Evolutionary conservation across 768 basidiomycete genomes (phyloP), one percentile per base, ranked within the genome.

Genomic region (Cystobasidium onofrii): DNA sequence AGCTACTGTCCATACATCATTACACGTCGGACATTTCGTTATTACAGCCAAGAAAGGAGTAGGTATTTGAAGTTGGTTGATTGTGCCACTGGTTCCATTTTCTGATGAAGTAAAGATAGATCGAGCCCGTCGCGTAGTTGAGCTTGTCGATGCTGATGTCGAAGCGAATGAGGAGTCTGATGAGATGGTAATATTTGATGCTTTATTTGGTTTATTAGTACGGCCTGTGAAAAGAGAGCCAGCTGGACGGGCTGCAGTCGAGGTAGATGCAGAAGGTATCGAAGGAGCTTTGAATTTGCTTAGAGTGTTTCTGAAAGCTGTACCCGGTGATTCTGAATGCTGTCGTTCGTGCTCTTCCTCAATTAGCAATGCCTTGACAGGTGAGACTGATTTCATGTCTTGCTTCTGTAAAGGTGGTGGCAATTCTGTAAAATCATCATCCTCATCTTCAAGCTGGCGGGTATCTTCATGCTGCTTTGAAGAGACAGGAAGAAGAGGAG

Each of bases 381-480:
- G 46, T 20, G 57, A 60, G 13, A 23, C 57, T 25, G 63, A 41
- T 13, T 36, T 27, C 17, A 23, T 15, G 1, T 2, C 41, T 39
- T 1, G 7, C 55, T 10, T 29, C 12, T 23, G 17, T 15, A 71
- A 55, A 10, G 69, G 69, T 33, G 69, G 69, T 44, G 69, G 69
- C 27, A 71, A 36, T 60, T 71, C 69, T 34, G 61, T 1, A 25
- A 71, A 13, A 10, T 71, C 69, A 34, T 71, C 69, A 55, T 71
- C 69, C 33, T 71, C 69, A 55, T 61, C 25, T 31, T 70, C 64
- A 13, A 66, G n/a, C 18, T 41, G 33, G 43, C 43, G 64, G 13
- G 41, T 9, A 66, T 25, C 20, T 46, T 23, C 64, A 7, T 63
- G 7, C 52, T n/a, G 6, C 4, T 6, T 20, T n/a, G n/a, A 54